Percentiles rank a stretch among this genome's conserved stretches.
phyloP scores from a whole-genome alignment of 163 green algal genomes.

The Coccomyxa subellipsoidea region DNA sequence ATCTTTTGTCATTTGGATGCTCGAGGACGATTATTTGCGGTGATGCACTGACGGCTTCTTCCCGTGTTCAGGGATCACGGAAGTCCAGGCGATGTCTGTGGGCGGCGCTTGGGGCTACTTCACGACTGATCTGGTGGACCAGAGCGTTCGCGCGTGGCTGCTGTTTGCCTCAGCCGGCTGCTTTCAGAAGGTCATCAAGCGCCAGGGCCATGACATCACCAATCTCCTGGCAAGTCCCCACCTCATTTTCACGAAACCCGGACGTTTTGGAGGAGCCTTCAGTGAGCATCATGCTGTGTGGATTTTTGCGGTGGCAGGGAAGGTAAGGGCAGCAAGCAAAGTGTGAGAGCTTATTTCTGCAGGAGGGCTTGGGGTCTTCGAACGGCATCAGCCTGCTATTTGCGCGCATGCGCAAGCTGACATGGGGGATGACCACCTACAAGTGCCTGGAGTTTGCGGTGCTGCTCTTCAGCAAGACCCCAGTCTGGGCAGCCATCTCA shows the following conservation, averaged over 20 bases:
- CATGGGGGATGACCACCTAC: not conserved
- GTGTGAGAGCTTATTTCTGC: too few relatives aligned
- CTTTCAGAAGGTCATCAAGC: slow-evolving; percentile 12
- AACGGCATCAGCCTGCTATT: slow-evolving; percentile 2
- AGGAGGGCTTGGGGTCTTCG: not conserved
- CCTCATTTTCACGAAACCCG: not conserved
- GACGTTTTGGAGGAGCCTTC: too few relatives aligned
- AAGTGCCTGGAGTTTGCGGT: not conserved
- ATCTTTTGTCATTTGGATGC: too few relatives aligned
- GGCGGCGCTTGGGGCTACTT: slow-evolving; percentile 3
- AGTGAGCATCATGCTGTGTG: not conserved
- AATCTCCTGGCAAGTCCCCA: not conserved
- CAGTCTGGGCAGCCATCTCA: not conserved
- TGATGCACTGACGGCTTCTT: not conserved
- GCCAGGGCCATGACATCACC: slow-evolving; percentile 4
- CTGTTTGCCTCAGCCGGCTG: slow-evolving; percentile 29
- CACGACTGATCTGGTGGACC: slow-evolving; percentile 21
- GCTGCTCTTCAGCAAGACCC: not conserved
- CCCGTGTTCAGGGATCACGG: not conserved
- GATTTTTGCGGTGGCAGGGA: not conserved
- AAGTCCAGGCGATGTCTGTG: not conserved
- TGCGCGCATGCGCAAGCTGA: not conserved
- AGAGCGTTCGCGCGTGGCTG: slow-evolving; percentile 16
- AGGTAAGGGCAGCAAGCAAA: not conserved
- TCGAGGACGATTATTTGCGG: too few relatives aligned